phyloP scores from a whole-genome alignment of 108 stramenopile genomes.

The Discostella stelligeroides region DNA sequence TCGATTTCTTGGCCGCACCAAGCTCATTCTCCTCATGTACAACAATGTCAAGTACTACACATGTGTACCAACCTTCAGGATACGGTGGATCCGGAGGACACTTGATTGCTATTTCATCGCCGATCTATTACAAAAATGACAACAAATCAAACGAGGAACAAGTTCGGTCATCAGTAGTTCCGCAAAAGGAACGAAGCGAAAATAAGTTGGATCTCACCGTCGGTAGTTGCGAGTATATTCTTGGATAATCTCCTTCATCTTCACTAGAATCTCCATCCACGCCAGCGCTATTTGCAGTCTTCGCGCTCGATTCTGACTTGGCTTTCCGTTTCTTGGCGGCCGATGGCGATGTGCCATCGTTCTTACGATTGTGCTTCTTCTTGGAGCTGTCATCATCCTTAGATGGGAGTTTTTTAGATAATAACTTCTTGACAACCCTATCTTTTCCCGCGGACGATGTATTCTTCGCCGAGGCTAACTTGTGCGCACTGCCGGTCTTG shows the following conservation, averaged over 20 bases:
- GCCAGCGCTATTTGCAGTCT: constrained; percentile 7
- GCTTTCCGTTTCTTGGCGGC: constrained; percentile 11
- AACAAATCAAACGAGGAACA: constrained; percentile 6
- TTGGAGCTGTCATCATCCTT: not conserved
- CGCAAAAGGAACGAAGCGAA: not conserved
- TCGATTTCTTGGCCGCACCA: too few species aligned
- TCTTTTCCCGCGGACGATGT: constrained; percentile 1
- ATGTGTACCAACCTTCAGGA: constrained; percentile 48
- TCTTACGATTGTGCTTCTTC: constrained; percentile 9
- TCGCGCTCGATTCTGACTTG: constrained; percentile 13
- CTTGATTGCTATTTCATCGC: constrained; percentile 46
- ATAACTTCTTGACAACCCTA: constrained; percentile 17
- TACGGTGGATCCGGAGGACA: constrained; percentile 43
- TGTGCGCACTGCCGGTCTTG: constrained; percentile 14
- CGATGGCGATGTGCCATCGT: constrained; percentile 3
- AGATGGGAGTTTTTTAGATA: constrained; percentile 6
- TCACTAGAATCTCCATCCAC: constrained; percentile 14
- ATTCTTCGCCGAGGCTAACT: constrained; percentile 6
- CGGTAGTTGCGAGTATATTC: constrained; percentile 16
- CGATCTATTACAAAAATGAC: constrained; percentile 23
- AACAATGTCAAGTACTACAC: constrained; percentile 35
- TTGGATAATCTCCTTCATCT: constrained; percentile 11
- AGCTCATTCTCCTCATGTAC: constrained; percentile 22
- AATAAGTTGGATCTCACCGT: constrained; percentile 13
- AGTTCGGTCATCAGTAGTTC: too few species aligned